Evolutionary conservation across 495 filamentous ascomycete species (phyloP).

Genomic region (Friedmanniomyces endolithicus): DNA sequence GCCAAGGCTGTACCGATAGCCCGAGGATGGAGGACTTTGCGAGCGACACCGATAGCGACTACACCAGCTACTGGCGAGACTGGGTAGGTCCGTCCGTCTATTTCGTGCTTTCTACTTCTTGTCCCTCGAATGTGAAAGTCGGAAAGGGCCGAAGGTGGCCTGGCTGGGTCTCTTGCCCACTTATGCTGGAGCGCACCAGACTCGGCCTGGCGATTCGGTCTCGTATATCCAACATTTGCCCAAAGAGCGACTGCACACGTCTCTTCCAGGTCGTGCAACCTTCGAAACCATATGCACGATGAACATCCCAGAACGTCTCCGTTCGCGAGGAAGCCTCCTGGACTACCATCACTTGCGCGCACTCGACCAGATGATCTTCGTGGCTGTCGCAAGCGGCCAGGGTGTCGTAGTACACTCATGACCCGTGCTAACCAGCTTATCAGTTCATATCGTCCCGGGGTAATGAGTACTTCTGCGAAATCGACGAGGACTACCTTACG

Average conservation of each 20-base stretch:
- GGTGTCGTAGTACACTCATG: not conserved
- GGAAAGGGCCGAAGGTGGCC: not conserved
- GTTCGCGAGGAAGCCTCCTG: too few species aligned
- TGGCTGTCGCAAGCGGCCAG: not conserved
- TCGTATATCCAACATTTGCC: too few species aligned
- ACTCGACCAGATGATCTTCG: not conserved
- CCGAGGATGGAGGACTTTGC: slow-evolving; percentile 79
- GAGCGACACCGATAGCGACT: slow-evolving; percentile 96
- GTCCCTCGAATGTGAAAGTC: too few species aligned
- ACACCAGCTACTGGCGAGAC: slow-evolving; percentile 98
- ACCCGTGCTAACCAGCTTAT: not conserved
- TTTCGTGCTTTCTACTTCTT: slow-evolving; percentile 5
- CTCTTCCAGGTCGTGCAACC: too few species aligned
- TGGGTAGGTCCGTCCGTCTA: slow-evolving; percentile 56
- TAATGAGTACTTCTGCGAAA: slow-evolving; percentile 99
- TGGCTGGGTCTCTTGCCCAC: not conserved
- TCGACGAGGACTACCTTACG: slow-evolving; percentile 97
- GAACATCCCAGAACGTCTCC: too few species aligned
- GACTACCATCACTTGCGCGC: not conserved
- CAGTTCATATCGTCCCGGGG: slow-evolving; percentile 95
- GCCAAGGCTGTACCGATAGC: too few species aligned
- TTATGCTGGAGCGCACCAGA: too few species aligned
- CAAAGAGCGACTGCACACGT: too few species aligned
- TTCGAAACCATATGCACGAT: too few species aligned
- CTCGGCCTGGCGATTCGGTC: too few species aligned